phyloP scores from a whole-genome alignment of 75 land plant species.

The Cryptomeria japonica region DNA sequence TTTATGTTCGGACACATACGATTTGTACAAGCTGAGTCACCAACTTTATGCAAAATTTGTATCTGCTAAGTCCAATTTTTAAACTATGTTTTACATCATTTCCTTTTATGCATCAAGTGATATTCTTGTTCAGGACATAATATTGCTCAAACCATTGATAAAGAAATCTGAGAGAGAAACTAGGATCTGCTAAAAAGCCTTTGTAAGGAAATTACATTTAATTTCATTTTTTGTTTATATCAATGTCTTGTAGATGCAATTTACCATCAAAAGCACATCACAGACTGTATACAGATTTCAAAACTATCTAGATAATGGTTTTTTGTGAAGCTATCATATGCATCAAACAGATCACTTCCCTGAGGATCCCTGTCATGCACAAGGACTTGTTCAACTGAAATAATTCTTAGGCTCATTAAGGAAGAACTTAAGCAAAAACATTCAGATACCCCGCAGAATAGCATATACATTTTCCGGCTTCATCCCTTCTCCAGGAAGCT shows the following conservation, averaged over 20 bases:
- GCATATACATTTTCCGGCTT: not conserved
- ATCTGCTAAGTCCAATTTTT: too few relatives aligned
- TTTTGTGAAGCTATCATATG: not conserved
- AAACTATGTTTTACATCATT: not conserved
- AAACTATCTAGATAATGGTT: not conserved
- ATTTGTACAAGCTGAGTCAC: too few relatives aligned
- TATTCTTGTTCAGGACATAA: not conserved
- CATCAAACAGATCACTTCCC: conserved; percentile 12
- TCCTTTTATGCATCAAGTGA: not conserved
- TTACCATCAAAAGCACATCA: not conserved
- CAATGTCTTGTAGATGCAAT: not conserved
- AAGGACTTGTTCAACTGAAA: not conserved
- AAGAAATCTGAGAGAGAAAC: not conserved
- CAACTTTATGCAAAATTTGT: too few relatives aligned
- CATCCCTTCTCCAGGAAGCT: conserved; percentile 1
- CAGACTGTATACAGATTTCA: not conserved
- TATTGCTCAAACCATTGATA: not conserved
- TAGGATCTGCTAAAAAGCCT: not conserved
- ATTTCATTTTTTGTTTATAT: not conserved
- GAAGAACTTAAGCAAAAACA: not conserved
- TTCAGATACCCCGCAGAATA: not conserved
- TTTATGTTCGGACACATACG: too few relatives aligned
- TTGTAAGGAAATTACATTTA: not conserved
- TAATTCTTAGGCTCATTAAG: not conserved
- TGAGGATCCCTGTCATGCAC: conserved; percentile 11